Base-by-base conservation (phyloP, 306 rosid genomes). In the Rosa chinensis region DNA sequence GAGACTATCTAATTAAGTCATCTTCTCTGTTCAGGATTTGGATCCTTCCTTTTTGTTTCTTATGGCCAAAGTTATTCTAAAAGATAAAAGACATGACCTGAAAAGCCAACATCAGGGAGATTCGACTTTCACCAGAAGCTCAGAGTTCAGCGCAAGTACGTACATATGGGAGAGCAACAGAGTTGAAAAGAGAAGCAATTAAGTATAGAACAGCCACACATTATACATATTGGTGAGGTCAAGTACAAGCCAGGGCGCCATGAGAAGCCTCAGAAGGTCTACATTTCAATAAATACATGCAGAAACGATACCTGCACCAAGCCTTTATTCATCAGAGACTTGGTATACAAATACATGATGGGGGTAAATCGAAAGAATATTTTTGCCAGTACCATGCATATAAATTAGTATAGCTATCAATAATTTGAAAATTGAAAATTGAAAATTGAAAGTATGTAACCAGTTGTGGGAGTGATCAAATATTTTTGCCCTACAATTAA, bases 391-490 rank as follows among this genome's bases (percentile, higher is more conserved):
- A 25, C 18, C 40, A 1, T 23, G 32, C 12, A 23, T 23, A 17
- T 55, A 0, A 52, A 58, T 58, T 7, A 10, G 66, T 61, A 61
- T 11, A 61, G 39, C 35, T 11, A 61, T 61, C 39, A 23, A 61
- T 61, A 23, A 63, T 63, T 32, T 5, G 68, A 13, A 63, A 63
- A 63, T 63, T 63, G 68, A 13, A 63, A 63, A 63, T 63, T 63
- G 68, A 32, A 63, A 63, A 42, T 63, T 63, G 68, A 32, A 63
- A 63, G 68, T 63, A 63, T 56, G 63, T 28, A 25, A 13, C 68
- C 64, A 58, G 64, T 25, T 25, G 28, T 25, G 28, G 28, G 28
- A 25, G 28, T 25, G 28, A 1, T 25, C 28, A 25, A 25, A 25
- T 25, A 25, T 25, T 25, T 25, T 25, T 25, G 28, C 28, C 28